Evolutionary conservation across 225 moss, liverwort and hornwort genomes (phyloP), one percentile per base, ranked within the genome.

Genomic region (Bryum argenteum): DNA sequence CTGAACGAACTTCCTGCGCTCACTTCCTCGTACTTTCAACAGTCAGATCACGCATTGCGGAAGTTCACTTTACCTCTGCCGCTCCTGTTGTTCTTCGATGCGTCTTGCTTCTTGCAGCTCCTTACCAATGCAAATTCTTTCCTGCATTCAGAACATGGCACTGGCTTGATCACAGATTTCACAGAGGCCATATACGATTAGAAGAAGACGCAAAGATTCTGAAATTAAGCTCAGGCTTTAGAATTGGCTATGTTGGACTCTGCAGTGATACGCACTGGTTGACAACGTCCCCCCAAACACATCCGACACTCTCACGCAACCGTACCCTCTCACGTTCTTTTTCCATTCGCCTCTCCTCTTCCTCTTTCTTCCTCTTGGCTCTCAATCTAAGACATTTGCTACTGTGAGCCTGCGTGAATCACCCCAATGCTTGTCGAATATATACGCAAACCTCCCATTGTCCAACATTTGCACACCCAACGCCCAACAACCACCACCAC

Each of bases 61-160:
- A 20, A 15, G 43, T 55, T 51, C 9, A 63, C n/a, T 47, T 52
- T 76, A 93, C 96, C 78, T 87, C 79, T 97, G 90, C 47, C 96
- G 81, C 78, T 97, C 96, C 78, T 90, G 86, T 54, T 94, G 91
- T 77, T 93, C 96, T 83, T 97, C 96, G 38, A 90, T 88, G 48
- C 96, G 94, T 59, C 85, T 89, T 50, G 96, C 96, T 79, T 93
- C 90, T 82, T 89, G 94, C 75, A 97, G 65, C 75, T 97, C 96
- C 73, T 89, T 89, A 39, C 96, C 96, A 0, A 89, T 78, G 63
- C 96, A 91, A 78, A 97, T 76, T 18, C 96, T 88, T 53, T 89
- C 91, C 90, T 91, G 77, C 57, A 22, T 58, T 66, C 50, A 52
- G 14, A 77, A 13, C 63, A 22, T 62, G 58, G 39, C 50, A 56